Evolutionary conservation across 1,139 yeast genomes (phyloP).

Genomic region (Meyerozyma elateridarum): DNA sequence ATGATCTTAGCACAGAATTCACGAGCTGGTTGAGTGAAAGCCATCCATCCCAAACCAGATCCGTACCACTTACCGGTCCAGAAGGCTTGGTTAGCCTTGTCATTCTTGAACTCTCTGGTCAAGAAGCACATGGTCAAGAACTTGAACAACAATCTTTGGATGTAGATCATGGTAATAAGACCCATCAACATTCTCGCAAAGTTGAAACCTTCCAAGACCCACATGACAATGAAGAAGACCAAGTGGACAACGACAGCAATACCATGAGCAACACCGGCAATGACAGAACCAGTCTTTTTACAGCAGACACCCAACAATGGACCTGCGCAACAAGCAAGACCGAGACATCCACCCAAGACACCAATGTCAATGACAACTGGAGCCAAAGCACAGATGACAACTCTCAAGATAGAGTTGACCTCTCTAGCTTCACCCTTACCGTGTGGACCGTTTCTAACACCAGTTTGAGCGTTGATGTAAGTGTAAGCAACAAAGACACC

Average conservation of each 20-base stretch:
- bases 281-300: slow-evolving; percentile 94
- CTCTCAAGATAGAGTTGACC: slow-evolving; percentile 80
- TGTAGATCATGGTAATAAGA: slow-evolving; percentile 74
- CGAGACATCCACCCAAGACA: slow-evolving; percentile 67
- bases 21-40: slow-evolving; percentile 94
- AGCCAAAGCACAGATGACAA: slow-evolving; percentile 83
- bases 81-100: slow-evolving; percentile 95
- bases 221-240: slow-evolving; percentile 86
- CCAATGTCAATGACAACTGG: slow-evolving; percentile 92
- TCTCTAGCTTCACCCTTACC: slow-evolving; percentile 31
- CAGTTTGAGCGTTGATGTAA: slow-evolving; percentile 94
- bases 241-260: slow-evolving; percentile 82
- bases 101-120: slow-evolving; percentile 97
- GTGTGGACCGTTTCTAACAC: slow-evolving; percentile 54
- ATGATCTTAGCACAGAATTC: slow-evolving; percentile 92
- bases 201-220: slow-evolving; percentile 93
- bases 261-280: slow-evolving; percentile 98
- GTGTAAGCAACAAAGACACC: slow-evolving; percentile 89
- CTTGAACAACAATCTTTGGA: slow-evolving; percentile 87
- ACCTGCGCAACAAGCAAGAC: slow-evolving; percentile 94
- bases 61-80: slow-evolving; percentile 99
- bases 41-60: slow-evolving; percentile 90
- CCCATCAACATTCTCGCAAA: slow-evolving; percentile 88
- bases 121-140: slow-evolving; percentile 71
- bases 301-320: slow-evolving; percentile 93